Evolutionary conservation across 2,329 filamentous ascomycete genomes (phyloP).

Genomic region (Trichoderma sp.): DNA sequence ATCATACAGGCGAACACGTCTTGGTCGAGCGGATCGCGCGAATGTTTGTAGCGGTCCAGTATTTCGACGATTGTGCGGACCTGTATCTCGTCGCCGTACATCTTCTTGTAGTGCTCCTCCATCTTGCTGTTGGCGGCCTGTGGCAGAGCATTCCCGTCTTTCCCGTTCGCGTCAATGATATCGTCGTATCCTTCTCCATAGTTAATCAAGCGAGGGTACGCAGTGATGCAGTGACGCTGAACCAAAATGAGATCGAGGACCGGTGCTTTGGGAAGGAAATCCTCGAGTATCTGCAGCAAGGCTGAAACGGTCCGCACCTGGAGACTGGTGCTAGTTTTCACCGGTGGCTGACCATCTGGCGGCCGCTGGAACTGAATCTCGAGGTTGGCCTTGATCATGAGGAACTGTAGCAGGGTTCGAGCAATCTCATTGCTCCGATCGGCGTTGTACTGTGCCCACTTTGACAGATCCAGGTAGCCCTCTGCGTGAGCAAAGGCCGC

Average conservation of each 20-base stretch:
- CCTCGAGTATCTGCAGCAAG: conserved; percentile 77
- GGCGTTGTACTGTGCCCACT: conserved; percentile 75
- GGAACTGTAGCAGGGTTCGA: conserved; percentile 73
- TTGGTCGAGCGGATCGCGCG: conserved; percentile 79
- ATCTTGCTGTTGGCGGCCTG: conserved; percentile 82
- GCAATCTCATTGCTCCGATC: conserved; percentile 70
- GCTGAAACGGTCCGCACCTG: conserved; percentile 83
- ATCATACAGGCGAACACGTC: conserved; percentile 99
- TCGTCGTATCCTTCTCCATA: conserved; percentile 92
- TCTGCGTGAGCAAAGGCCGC: conserved; percentile 82
- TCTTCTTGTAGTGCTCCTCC: conserved; percentile 97
- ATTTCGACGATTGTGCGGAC: conserved; percentile 83
- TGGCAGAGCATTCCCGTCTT: conserved; percentile 78
- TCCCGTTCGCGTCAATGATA: conserved; percentile 83
- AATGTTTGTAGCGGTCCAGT: conserved; percentile 85
- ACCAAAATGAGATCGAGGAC: conserved; percentile 73
- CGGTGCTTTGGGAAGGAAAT: conserved; percentile 62
- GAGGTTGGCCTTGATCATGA: conserved; percentile 80
- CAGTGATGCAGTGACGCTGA: conserved; percentile 85
- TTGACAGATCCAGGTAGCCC: conserved; percentile 74
- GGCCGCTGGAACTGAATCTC: conserved; percentile 74
- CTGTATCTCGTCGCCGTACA: conserved; percentile 91
- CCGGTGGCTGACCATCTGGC: conserved; percentile 60
- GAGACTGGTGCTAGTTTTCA: conserved; percentile 70
- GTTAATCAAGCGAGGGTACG: conserved; percentile 93